Conservation (phyloP, 257 asterid genomes). For the Oldenlandia corymbosa region DNA sequence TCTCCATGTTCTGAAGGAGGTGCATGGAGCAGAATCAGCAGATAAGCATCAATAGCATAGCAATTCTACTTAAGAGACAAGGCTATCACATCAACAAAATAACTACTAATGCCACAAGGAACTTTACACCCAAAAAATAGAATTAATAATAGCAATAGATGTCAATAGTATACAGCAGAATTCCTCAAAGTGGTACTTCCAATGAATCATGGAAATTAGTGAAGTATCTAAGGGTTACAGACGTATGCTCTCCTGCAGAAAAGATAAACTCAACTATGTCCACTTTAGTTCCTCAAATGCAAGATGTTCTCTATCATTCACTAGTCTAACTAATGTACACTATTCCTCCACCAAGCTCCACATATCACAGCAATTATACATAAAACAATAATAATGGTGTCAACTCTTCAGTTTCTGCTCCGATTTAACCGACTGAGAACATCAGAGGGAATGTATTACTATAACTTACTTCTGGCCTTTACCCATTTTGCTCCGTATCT, state of each 20-base stretch:
- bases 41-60: too few species aligned
- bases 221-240: not conserved
- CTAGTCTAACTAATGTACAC: not conserved
- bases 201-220: too few species aligned
- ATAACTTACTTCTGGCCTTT: slow-evolving; percentile 38
- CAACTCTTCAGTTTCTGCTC: not conserved
- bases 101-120: too few species aligned
- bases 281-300: not conserved
- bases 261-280: not conserved
- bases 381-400: not conserved
- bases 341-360: not conserved
- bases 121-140: too few species aligned
- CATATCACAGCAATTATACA: not conserved
- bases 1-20: too few species aligned
- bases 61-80: too few species aligned
- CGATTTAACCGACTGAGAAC: not conserved
- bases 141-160: too few species aligned
- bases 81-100: too few species aligned
- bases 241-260: not conserved
- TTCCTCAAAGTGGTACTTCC: too few species aligned
- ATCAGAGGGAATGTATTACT: slow-evolving; percentile 6
- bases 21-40: too few species aligned
- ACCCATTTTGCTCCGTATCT: slow-evolving; percentile 57
- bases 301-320: not conserved
- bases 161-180: too few species aligned